Evolutionary conservation across 2,329 filamentous ascomycete genomes (phyloP), one percentile per base, ranked within the genome.

Genomic region (Colletotrichum graminicola): DNA sequence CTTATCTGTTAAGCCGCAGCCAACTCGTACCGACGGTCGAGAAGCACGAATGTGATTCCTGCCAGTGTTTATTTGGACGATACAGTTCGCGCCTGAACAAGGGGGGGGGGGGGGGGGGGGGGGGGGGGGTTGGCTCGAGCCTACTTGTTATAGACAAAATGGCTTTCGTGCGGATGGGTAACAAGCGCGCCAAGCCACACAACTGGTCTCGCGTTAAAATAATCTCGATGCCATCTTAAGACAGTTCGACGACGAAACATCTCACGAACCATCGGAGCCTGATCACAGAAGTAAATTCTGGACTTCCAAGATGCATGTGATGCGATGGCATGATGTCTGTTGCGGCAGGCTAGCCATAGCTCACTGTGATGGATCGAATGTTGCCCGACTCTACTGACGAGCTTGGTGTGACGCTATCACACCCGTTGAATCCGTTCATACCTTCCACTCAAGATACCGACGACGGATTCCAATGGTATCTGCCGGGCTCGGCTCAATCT

Each of bases 391-490:
- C n/a, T 14, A 11, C 5, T 23, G 6, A 21, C 14, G 16, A 57
- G 11, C 12, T 21, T 14, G n/a, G 8, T 11, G 2, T 4, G 0
- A 11, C n/a, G 26, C n/a, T 3, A 5, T 16, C n/a, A 10, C 39
- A 21, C 21, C 56, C 56, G 26, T 60, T 32, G 36, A 7, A n/a
- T 2, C 41, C 41, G 7, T 21, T 41, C 8, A 21, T 8, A 34
- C 6, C 34, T 34, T 23, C 47, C 47, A 39, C 16, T 8, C 29
- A n/a, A 45, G 8, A 21, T 18, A 43, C 26, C 23, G 29, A 10
- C n/a, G 21, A 8, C 18, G 29, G n/a, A 36, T 21, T 43, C 18
- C 21, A 11, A 18, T 34, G 2, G 18, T n/a, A 10, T 43, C 10
- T 29, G 43, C 39, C 26, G n/a, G n/a, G 18, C 18, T n/a, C 10